Percentiles rank a stretch among this genome's conserved stretches.
phyloP scores from a whole-genome alignment of 441 rosid species.

The Pelargonium myrrhifolium region DNA sequence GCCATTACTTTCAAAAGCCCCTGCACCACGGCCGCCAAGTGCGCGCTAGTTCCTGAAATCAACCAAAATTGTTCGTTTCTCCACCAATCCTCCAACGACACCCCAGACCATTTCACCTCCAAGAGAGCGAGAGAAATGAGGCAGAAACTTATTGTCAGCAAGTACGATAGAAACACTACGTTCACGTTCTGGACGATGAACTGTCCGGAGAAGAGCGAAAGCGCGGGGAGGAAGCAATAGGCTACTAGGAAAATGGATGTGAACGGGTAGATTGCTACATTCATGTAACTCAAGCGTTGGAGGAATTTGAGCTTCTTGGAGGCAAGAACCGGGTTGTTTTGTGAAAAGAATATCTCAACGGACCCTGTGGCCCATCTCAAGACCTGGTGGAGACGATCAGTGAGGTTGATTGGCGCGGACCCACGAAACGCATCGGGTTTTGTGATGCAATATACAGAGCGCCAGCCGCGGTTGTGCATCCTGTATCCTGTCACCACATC shows the following conservation, averaged over 20 bases:
- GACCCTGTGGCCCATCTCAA: constrained; percentile 82
- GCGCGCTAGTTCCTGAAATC: constrained; percentile 70
- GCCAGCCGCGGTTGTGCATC: constrained; percentile 77
- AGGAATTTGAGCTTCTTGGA: constrained; percentile 51
- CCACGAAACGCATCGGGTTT: constrained; percentile 65
- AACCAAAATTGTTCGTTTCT: constrained; percentile 66
- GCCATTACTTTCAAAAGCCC: constrained; percentile 60
- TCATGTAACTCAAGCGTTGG: constrained; percentile 60
- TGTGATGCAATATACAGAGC: constrained; percentile 57
- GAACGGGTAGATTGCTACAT: constrained; percentile 67
- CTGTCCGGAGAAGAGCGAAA: constrained; percentile 58
- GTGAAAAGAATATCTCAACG: constrained; percentile 68
- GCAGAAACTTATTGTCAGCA: constrained; percentile 50
- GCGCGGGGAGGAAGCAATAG: constrained; percentile 59
- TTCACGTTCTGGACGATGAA: constrained; percentile 56
- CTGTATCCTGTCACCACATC: constrained; percentile 69
- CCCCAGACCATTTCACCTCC: constrained; percentile 67
- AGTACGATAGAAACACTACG: constrained; percentile 42
- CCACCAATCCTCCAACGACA: constrained; percentile 72
- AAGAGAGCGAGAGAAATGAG: constrained; percentile 52
- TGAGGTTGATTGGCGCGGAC: constrained; percentile 60
- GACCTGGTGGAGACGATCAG: constrained; percentile 71
- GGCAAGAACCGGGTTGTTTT: constrained; percentile 59
- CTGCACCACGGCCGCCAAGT: constrained; percentile 61
- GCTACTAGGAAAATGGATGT: constrained; percentile 61